Evolutionary conservation across 805 yeast genomes (phyloP).

Genomic region (Yamadazyma akitaensis): DNA sequence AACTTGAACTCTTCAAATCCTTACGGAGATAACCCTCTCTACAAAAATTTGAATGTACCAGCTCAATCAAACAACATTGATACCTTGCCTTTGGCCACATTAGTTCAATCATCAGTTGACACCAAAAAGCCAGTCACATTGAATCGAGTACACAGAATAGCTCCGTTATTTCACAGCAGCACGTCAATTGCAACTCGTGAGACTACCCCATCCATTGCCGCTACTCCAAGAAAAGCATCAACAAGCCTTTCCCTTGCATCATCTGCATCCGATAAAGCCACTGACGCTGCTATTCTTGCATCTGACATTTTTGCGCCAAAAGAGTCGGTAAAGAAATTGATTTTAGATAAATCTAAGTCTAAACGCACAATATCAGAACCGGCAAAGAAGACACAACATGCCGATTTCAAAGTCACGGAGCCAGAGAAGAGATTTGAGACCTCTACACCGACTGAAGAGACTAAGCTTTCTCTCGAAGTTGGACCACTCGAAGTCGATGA

Average conservation of each 20-base stretch:
- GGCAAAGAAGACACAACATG: constrained; percentile 15
- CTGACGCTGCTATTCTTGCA: constrained; percentile 66
- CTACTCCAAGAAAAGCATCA: background rate
- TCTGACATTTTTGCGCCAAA: constrained; percentile 72
- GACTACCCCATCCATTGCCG: background rate
- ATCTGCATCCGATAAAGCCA: constrained; percentile 23
- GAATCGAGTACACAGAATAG: constrained; percentile 55
- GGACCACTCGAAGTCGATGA: constrained; percentile 43
- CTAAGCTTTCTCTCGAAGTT: constrained; percentile 12
- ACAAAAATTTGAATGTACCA: constrained; percentile 40
- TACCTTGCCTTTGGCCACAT: constrained; percentile 25
- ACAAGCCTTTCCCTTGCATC: background rate
- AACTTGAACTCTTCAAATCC: constrained; percentile 50
- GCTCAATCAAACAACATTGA: constrained; percentile 13
- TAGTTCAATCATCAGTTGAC: constrained; percentile 18
- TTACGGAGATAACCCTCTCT: constrained; percentile 75
- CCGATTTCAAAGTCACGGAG: constrained; percentile 34
- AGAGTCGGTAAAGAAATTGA: constrained; percentile 49
- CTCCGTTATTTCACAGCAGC: constrained; percentile 44
- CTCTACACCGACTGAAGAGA: constrained; percentile 15
- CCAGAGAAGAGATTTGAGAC: constrained; percentile 21
- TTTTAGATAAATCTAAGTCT: constrained; percentile 44
- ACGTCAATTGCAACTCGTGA: background rate
- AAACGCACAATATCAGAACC: background rate
- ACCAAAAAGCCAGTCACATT: constrained; percentile 60